Evolutionary conservation across 495 filamentous ascomycete species (phyloP).

Genomic region (Penicillium salamii): DNA sequence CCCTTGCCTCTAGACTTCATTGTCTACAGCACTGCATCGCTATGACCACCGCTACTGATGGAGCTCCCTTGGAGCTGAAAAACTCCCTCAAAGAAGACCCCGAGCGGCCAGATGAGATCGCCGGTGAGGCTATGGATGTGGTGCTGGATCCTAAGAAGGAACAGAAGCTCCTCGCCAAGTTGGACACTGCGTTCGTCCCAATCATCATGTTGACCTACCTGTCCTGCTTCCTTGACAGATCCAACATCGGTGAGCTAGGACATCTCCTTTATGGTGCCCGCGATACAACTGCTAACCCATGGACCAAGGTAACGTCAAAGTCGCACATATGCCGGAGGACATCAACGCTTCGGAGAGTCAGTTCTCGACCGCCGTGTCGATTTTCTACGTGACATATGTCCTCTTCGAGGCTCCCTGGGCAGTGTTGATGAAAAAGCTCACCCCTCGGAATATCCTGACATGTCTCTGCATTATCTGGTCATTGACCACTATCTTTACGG

Average conservation of each 20-base stretch:
- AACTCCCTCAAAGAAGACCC: conserved; percentile 14
- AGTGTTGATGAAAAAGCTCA: conserved; percentile 46
- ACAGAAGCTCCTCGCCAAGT: conserved; percentile 37
- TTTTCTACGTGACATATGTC: conserved; percentile 53
- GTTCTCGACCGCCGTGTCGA: conserved; percentile 47
- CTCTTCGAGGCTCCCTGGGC: conserved; percentile 43
- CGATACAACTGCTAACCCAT: background rate
- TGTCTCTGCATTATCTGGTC: conserved; percentile 49
- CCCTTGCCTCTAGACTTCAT: background rate
- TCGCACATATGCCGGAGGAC: conserved; percentile 43
- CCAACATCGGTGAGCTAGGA: conserved; percentile 39
- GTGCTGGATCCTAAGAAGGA: conserved; percentile 33
- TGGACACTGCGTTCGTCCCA: conserved; percentile 44
- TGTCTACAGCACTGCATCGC: background rate
- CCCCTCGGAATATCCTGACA: conserved; percentile 40
- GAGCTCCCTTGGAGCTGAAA: conserved; percentile 12
- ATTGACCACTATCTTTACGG: conserved; percentile 51
- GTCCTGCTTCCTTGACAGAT: conserved; percentile 44
- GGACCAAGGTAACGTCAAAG: conserved; percentile 42
- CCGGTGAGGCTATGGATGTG: conserved; percentile 22
- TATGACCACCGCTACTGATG: conserved; percentile 1
- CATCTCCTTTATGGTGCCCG: too few species aligned
- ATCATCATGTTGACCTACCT: conserved; percentile 49
- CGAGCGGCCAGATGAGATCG: conserved; percentile 6
- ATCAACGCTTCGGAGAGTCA: conserved; percentile 40